phyloP scores from a whole-genome alignment of 139 green algal species.

The Gonium pectorale region DNA sequence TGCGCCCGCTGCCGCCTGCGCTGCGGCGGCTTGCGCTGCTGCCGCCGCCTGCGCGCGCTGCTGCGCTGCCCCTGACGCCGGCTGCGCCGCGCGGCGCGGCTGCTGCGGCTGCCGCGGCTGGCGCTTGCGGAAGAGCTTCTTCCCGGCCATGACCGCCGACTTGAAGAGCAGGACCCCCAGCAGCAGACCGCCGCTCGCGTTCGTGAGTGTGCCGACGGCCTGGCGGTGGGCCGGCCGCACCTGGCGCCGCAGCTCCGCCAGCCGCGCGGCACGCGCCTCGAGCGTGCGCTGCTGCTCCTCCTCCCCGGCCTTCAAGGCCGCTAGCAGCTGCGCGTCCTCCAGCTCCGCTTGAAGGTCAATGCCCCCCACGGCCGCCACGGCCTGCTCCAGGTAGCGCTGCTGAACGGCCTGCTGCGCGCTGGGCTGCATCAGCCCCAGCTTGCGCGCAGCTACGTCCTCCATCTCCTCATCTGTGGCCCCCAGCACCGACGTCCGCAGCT shows the following conservation, averaged over 20 bases:
- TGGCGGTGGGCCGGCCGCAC: background rate
- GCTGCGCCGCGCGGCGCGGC: background rate
- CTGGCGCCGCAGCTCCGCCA: constrained; percentile 4
- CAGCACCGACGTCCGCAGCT: constrained; percentile 36
- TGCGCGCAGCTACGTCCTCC: constrained; percentile 46
- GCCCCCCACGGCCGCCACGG: background rate
- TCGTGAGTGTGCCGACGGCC: background rate
- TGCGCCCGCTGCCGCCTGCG: background rate
- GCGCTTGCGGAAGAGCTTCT: constrained; percentile 20
- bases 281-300: background rate
- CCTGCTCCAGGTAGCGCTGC: background rate
- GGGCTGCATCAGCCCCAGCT: constrained; percentile 19
- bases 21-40: background rate
- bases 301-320: too few relatives aligned
- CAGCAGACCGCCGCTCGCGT: constrained; percentile 34
- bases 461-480: constrained; percentile 49
- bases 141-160: background rate
- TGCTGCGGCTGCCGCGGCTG: constrained; percentile 12
- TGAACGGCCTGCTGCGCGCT: background rate
- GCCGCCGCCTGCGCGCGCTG: background rate
- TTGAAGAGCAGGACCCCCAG: constrained; percentile 35
- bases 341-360: constrained; percentile 19
- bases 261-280: background rate
- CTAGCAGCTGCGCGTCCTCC: background rate
- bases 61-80: background rate